Percentiles rank a stretch among this genome's conserved stretches.
Evolutionary conservation across 306 rosid species (phyloP).

Genomic region (Biancaea sappan): DNA sequence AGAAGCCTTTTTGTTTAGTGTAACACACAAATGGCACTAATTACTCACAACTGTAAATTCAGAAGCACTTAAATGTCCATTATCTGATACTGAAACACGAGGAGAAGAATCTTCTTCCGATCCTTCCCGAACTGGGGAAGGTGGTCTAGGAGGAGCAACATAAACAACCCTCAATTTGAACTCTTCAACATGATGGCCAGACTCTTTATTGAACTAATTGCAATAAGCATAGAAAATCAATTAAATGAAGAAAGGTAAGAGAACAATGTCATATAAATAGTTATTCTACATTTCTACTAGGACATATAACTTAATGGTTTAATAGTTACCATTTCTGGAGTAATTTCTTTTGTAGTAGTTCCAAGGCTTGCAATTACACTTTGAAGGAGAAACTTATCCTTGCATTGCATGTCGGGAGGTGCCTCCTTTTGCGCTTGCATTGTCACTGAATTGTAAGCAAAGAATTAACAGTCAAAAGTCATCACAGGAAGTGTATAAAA

Average conservation of each 20-base stretch:
- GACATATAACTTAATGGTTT: not conserved
- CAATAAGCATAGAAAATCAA: constrained; percentile 32
- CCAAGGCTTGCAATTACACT: constrained; percentile 63
- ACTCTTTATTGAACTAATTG: constrained; percentile 76
- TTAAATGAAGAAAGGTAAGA: not conserved
- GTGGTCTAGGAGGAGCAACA: constrained; percentile 81
- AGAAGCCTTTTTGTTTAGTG: not conserved
- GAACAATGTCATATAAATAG: not conserved
- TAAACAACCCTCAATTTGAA: constrained; percentile 79
- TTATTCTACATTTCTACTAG: not conserved
- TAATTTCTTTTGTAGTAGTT: constrained; percentile 61
- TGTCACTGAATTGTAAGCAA: constrained; percentile 54
- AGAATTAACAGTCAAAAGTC: constrained; percentile 12
- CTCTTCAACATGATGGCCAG: constrained; percentile 74
- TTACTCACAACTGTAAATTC: constrained; percentile 61
- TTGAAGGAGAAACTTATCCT: constrained; percentile 92
- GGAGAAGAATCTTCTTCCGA: constrained; percentile 92
- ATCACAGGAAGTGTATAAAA: not conserved
- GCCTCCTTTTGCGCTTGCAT: constrained; percentile 95
- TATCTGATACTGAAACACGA: constrained; percentile 81
- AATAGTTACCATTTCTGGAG: constrained; percentile 70
- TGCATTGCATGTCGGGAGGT: constrained; percentile 85
- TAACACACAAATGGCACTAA: constrained; percentile 18
- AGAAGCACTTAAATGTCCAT: constrained; percentile 57
- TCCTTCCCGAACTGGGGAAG: constrained; percentile 87